These are phyloP conservation scores for Neospora caninum DNA, from an alignment of 169 alveolate genomes.

Conservation along the genomic window DNA sequence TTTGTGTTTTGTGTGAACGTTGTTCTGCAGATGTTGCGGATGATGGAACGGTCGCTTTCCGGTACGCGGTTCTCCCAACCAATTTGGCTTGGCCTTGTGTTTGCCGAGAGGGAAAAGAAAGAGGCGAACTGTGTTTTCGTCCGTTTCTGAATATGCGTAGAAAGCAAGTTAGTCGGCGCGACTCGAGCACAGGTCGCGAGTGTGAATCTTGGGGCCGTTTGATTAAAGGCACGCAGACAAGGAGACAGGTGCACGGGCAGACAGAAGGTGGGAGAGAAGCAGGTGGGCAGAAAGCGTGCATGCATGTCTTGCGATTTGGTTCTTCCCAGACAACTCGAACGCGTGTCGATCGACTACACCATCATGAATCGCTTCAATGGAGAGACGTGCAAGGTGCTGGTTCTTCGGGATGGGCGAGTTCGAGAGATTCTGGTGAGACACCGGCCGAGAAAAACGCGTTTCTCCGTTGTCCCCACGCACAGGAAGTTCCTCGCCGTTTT, in stretches of 20 bases:
- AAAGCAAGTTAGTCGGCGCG: no score
- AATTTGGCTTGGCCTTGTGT: no score
- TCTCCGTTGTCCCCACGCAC: background rate
- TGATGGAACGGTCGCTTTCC: slow-evolving; percentile 83
- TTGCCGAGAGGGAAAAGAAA: no score
- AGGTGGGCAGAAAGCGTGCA: no score
- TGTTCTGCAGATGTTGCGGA: slow-evolving; percentile 75
- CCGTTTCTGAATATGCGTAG: no score
- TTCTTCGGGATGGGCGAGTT: slow-evolving; percentile 74
- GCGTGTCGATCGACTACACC: slow-evolving; percentile 66
- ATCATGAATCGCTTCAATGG: slow-evolving; percentile 76
- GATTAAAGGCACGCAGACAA: no score
- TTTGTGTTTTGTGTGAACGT: background rate
- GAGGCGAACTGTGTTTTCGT: no score
- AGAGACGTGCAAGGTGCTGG: slow-evolving; percentile 71
- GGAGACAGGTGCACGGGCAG: no score
- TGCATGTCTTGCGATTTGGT: background rate
- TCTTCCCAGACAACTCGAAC: slow-evolving; percentile 51
- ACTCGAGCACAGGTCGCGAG: no score
- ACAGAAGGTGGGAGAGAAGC: no score
- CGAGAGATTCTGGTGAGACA: slow-evolving; percentile 65
- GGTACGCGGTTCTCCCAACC: slow-evolving; percentile 75
- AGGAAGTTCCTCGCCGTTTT: no score
- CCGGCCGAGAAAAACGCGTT: background rate
- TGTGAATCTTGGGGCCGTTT: no score